phyloP scores from a whole-genome alignment of 805 yeast species.

The Saccharomycopsis schoenii region DNA sequence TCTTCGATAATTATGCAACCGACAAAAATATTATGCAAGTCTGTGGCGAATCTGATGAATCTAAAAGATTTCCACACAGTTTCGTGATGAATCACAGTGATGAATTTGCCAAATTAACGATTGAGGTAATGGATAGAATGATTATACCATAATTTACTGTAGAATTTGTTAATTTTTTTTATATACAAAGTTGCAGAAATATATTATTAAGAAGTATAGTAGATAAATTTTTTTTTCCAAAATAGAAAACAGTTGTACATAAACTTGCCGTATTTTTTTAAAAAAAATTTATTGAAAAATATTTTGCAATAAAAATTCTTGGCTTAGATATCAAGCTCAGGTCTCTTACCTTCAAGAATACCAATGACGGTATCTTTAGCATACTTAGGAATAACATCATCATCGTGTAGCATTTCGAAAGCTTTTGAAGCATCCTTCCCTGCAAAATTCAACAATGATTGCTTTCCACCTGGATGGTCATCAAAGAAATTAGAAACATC shows the following conservation, averaged over 20 bases:
- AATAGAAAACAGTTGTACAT: too few relatives aligned
- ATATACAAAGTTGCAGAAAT: too few relatives aligned
- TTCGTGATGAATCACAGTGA: constrained; percentile 15
- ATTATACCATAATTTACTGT: background rate
- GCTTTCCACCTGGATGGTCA: constrained; percentile 53
- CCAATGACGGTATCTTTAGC: constrained; percentile 42
- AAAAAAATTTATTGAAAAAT: background rate
- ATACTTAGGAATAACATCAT: constrained; percentile 40
- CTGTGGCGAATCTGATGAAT: constrained; percentile 8
- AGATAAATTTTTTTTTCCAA: background rate
- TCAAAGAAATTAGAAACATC: constrained; percentile 36
- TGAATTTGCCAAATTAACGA: constrained; percentile 11
- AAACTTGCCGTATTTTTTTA: too few relatives aligned
- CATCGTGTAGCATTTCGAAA: constrained; percentile 48
- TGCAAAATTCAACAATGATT: constrained; percentile 39
- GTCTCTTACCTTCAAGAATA: constrained; percentile 32
- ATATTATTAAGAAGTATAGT: background rate
- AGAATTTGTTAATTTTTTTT: background rate
- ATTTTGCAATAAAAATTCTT: background rate
- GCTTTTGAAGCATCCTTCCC: constrained; percentile 42
- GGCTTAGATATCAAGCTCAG: constrained; percentile 15
- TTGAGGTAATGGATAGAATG: background rate
- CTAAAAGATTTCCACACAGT: constrained; percentile 11
- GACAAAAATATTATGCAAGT: background rate
- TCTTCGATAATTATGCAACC: constrained; percentile 3